Conservation (phyloP, 2,329 filamentous ascomycete species). For the Cytospora paraplurivora region DNA sequence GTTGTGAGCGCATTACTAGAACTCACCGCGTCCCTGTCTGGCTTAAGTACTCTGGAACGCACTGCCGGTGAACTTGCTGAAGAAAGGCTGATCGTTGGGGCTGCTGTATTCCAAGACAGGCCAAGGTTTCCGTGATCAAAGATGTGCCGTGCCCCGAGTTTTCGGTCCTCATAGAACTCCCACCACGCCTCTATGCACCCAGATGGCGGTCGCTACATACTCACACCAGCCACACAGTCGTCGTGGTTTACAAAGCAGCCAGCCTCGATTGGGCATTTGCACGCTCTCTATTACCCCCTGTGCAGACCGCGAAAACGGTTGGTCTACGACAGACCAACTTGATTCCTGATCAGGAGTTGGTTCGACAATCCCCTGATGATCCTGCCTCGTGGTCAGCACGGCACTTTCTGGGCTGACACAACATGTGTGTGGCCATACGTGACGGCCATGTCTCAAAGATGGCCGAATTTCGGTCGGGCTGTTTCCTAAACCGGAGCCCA, state of each 20-base stretch:
- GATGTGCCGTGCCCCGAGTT: neutral
- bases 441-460: conserved; percentile 18
- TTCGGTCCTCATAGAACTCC: conserved; percentile 4
- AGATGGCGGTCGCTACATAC: neutral
- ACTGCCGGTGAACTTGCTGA: neutral
- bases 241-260: conserved; percentile 5
- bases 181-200: neutral
- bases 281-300: neutral
- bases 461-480: conserved; percentile 9
- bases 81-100: neutral
- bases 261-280: neutral
- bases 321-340: conserved; percentile 3
- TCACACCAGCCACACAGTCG: conserved; percentile 10
- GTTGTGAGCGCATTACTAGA: neutral
- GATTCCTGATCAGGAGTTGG: neutral
- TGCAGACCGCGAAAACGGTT: neutral
- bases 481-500: neutral
- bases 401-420: conserved; percentile 4
- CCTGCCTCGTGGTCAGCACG: conserved; percentile 11
- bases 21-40: neutral
- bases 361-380: neutral
- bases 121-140: too few relatives aligned
- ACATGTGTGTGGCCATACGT: conserved; percentile 1
- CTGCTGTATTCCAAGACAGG: neutral
- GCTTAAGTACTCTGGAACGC: neutral